Base-by-base conservation (phyloP, 306 rosid genomes). In the Fragaria nilgerrensis region DNA sequence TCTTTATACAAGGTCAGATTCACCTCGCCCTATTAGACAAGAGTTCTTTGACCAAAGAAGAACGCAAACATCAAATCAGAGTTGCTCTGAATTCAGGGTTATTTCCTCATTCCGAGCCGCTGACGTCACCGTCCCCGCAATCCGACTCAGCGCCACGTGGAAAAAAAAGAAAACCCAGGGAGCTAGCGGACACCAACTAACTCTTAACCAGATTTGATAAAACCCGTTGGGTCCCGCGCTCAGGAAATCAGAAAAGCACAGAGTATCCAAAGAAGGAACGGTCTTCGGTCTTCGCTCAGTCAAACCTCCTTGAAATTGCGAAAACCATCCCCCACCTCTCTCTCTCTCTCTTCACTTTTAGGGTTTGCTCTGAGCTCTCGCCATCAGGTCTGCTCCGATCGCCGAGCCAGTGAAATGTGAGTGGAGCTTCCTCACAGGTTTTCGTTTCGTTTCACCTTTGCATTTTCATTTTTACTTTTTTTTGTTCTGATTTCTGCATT, bases 181-280 rank as follows among this genome's bases (percentile, higher is more conserved):
- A 14, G 27, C 27, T 27, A 27, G 23, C 81, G 90, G 89, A 89
- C 82, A 77, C 74, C 72, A 84, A 83, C 86, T 72, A 64, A 55
- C 82, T 68, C 82, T 79, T 56, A 85, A 85, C 87, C 76, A 34
- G 5, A 74, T 71, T 88, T 56, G 66, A 85, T 74, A 78, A 70
- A 79, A 43, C 79, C 0, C 11, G 68, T 83, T 78, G 79, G 84
- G 81, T 86, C 84, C 90, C 90, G 86, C 75, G 16, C 32, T 55
- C 64, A 55, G 82, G 48, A 44, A 55, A 47, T 70, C 78, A 52
- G 63, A 20, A 62, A 63, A 13, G 19, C 53, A 17, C 45, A 52
- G 65, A 58, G 79, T 17, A 72, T 70, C 74, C 71, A 74, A 55
- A 74, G 75, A 70, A 48, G 44, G 41, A 32, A 32, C 36, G 36